Percentiles rank a stretch among this genome's conserved stretches.
Evolutionary conservation across 257 asterid species (phyloP).

Genomic region (Avicennia marina): DNA sequence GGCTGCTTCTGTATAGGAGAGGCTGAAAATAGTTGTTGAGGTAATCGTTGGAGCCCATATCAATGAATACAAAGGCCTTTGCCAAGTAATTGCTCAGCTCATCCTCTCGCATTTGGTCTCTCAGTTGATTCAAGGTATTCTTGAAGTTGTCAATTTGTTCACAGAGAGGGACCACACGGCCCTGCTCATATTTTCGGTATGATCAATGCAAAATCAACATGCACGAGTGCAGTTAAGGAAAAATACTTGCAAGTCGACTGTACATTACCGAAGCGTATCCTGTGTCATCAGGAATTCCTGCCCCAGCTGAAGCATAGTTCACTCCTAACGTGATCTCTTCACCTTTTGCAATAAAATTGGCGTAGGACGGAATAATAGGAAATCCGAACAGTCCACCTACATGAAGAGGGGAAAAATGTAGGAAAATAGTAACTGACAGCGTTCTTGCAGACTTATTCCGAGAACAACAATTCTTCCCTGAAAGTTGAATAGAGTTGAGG

Average conservation of each 20-base stretch:
- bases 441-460: no score
- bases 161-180: constrained; percentile 3
- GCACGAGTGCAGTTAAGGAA: no score
- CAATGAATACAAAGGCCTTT: constrained; percentile 4
- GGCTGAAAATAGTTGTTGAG: constrained; percentile 6
- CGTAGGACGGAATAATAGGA: constrained; percentile 29
- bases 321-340: constrained; percentile 22
- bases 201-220: no score
- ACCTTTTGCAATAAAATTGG: not conserved
- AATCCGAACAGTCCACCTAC: constrained; percentile 26
- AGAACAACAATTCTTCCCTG: no score
- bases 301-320: constrained; percentile 39
- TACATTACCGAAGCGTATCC: constrained; percentile 18
- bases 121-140: constrained; percentile 9
- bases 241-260: no score
- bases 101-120: constrained; percentile 7
- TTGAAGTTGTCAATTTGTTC: constrained; percentile 19
- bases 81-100: constrained; percentile 18
- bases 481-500: not conserved
- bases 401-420: no score
- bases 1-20: not conserved
- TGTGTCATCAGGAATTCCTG: constrained; percentile 31
- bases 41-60: constrained; percentile 19
- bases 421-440: no score
- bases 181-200: constrained; percentile 18